phyloP scores from a whole-genome alignment of 2,329 filamentous ascomycete species.

The Colletotrichum sp. region DNA sequence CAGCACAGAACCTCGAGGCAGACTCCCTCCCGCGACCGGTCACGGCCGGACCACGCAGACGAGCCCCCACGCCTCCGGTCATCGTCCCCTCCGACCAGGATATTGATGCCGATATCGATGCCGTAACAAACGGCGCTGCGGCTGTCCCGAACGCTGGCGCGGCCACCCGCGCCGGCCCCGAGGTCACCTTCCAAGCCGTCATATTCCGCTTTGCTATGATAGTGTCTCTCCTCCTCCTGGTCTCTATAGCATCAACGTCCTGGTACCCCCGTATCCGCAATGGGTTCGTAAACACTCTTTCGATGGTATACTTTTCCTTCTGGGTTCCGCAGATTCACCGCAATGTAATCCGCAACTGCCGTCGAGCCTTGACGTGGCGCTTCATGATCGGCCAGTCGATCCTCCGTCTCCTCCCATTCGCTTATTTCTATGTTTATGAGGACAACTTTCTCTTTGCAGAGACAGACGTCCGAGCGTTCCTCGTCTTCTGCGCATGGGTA shows the following conservation, averaged over 20 bases:
- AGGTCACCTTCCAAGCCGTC: constrained; percentile 56
- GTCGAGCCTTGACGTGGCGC: constrained; percentile 87
- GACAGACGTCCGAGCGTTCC: constrained; percentile 69
- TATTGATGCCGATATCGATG: constrained; percentile 61
- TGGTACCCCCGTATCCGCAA: constrained; percentile 63
- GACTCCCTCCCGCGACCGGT: constrained; percentile 46
- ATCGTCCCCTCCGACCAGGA: constrained; percentile 70
- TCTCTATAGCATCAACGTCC: constrained; percentile 63
- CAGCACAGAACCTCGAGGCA: constrained; percentile 28
- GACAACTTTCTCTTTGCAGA: constrained; percentile 84
- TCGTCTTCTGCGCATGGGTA: constrained; percentile 75
- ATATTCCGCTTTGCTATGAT: constrained; percentile 63
- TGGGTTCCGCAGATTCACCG: constrained; percentile 93
- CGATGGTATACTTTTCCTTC: constrained; percentile 82
- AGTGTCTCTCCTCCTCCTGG: constrained; percentile 60
- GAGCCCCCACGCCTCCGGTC: constrained; percentile 47
- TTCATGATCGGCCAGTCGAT: constrained; percentile 86
- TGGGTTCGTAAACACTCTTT: constrained; percentile 66
- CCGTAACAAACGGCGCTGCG: constrained; percentile 30
- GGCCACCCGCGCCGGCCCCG: constrained; percentile 24
- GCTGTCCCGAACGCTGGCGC: constrained; percentile 25
- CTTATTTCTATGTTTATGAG: constrained; percentile 81
- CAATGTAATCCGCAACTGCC: constrained; percentile 89
- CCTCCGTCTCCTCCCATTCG: constrained; percentile 78
- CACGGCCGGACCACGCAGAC: constrained; percentile 33